These are phyloP conservation scores for Podospora anserina DNA, from an alignment of 495 filamentous ascomycete species.

Conservation along the genomic window DNA sequence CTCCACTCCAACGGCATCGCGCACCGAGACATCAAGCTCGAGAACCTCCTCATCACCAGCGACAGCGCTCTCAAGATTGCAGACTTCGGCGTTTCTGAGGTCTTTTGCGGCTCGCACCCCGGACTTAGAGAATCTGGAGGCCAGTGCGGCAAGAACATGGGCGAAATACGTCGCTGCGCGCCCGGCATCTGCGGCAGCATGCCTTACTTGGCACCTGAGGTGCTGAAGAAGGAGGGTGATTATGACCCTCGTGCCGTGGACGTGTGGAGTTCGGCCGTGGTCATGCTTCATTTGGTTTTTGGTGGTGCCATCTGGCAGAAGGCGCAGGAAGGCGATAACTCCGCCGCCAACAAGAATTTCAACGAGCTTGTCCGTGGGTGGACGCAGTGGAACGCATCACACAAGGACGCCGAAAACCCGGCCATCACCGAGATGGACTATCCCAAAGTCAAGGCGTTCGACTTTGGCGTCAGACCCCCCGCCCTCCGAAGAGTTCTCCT, in stretches of 20 bases:
- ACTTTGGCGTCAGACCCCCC: constrained; percentile 50
- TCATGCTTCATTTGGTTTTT: constrained; percentile 65
- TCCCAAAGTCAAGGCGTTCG: constrained; percentile 51
- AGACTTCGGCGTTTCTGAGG: constrained; percentile 75
- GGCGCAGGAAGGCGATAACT: constrained; percentile 41
- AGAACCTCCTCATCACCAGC: constrained; percentile 68
- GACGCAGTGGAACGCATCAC: constrained; percentile 55
- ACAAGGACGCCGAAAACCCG: constrained; percentile 44
- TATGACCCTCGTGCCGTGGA: constrained; percentile 76
- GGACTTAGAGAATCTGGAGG: constrained; percentile 61
- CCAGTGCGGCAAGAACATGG: constrained; percentile 63
- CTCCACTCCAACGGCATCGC: constrained; percentile 69
- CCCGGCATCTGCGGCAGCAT: constrained; percentile 72
- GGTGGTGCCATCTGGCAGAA: constrained; percentile 63
- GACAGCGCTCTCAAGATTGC: constrained; percentile 74
- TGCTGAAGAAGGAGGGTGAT: constrained; percentile 57
- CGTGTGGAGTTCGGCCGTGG: constrained; percentile 75
- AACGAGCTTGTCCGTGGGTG: constrained; percentile 59
- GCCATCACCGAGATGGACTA: constrained; percentile 48
- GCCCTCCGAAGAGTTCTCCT: constrained; percentile 61
- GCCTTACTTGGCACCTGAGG: constrained; percentile 77
- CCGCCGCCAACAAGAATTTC: constrained; percentile 44
- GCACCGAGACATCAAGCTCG: constrained; percentile 79
- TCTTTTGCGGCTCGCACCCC: constrained; percentile 71
- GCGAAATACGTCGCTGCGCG: constrained; percentile 60